Evolutionary conservation across 169 alveolate genomes (phyloP).

Genomic region (Perkinsus marinus): DNA sequence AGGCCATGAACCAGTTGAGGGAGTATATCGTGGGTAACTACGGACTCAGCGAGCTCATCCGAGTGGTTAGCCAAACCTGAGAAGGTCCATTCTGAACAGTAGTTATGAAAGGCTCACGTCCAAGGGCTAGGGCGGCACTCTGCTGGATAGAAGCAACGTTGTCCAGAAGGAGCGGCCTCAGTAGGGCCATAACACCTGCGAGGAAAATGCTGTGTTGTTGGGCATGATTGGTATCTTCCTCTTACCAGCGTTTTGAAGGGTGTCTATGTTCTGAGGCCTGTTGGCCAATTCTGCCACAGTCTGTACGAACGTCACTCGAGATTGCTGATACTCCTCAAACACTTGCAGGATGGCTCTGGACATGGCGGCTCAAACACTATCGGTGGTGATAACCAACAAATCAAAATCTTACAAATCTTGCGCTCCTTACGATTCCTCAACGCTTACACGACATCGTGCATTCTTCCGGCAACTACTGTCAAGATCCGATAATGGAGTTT

Average conservation of each 20-base stretch:
- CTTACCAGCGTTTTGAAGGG: slow-evolving; percentile 69
- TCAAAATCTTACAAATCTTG: neutral
- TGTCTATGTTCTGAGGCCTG: slow-evolving; percentile 79
- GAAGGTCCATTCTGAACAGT: neutral
- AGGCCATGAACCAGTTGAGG: slow-evolving; percentile 75
- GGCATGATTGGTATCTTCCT: neutral
- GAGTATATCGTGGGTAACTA: slow-evolving; percentile 72
- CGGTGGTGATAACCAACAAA: neutral
- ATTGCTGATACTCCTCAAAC: slow-evolving; percentile 81
- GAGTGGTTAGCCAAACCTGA: slow-evolving; percentile 64
- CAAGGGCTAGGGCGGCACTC: slow-evolving; percentile 84
- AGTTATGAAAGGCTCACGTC: slow-evolving; percentile 47
- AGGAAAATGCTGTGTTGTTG: neutral
- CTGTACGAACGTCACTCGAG: slow-evolving; percentile 79
- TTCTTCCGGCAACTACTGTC: no score
- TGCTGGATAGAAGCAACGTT: slow-evolving; percentile 77
- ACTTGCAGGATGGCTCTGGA: slow-evolving; percentile 71
- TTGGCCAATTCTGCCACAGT: slow-evolving; percentile 85
- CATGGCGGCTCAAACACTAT: slow-evolving; percentile 25
- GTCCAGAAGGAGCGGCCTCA: slow-evolving; percentile 74
- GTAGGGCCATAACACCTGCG: slow-evolving; percentile 66
- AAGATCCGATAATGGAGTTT: no score
- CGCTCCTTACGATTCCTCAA: neutral
- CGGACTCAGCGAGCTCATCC: slow-evolving; percentile 79
- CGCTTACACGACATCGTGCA: no score